These are phyloP conservation scores for Jackrogersella multiformis DNA, from an alignment of 495 filamentous ascomycete species.

Conservation along the genomic window DNA sequence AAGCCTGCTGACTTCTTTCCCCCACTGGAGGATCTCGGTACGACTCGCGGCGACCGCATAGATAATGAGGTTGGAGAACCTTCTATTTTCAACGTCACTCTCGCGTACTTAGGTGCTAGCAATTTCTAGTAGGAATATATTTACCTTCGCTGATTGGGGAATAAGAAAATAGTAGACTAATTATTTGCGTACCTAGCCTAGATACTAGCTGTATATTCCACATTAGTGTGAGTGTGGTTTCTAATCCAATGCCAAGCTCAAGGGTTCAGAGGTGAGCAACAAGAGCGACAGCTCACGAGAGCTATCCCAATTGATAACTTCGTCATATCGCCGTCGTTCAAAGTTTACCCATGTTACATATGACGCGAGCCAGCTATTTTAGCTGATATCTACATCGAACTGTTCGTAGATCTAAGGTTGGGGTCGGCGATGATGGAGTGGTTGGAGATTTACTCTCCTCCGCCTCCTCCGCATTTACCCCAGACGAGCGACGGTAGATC, in stretches of 20 bases:
- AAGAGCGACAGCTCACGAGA: not conserved
- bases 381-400: slow-evolving; percentile 16
- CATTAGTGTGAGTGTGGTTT: too few species aligned
- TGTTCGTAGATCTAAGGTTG: slow-evolving; percentile 28
- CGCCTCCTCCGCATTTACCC: slow-evolving; percentile 38
- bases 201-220: slow-evolving; percentile 7
- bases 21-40: too few species aligned
- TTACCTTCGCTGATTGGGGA: too few species aligned
- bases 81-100: too few species aligned
- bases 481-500: slow-evolving; percentile 40
- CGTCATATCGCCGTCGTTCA: slow-evolving; percentile 20
- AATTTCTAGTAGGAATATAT: too few species aligned
- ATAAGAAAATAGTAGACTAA: not conserved
- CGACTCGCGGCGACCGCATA: too few species aligned
- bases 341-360: slow-evolving; percentile 27
- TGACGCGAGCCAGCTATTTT: slow-evolving; percentile 16
- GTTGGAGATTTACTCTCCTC: slow-evolving; percentile 12
- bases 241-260: slow-evolving; percentile 10
- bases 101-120: too few species aligned
- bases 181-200: slow-evolving; percentile 15
- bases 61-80: too few species aligned
- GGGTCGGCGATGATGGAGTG: slow-evolving; percentile 16
- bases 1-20: too few species aligned
- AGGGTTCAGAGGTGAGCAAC: not conserved
- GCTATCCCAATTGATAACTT: slow-evolving; percentile 2